Evolutionary conservation across 345 rosid species (phyloP).

Genomic region (Brassica incana): DNA sequence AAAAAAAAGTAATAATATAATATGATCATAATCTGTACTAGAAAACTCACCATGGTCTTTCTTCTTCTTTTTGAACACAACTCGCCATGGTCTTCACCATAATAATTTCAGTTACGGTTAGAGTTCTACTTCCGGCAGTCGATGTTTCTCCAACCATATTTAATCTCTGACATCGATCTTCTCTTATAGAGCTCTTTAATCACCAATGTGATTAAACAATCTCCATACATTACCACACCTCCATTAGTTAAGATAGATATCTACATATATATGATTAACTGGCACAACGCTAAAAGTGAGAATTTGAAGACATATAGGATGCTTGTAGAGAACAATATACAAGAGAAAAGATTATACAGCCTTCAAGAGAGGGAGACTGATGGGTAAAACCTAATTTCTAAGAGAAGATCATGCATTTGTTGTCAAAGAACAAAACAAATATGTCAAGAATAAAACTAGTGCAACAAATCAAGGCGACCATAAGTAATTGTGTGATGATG

Average conservation of each 20-base stretch:
- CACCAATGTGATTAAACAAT: neutral
- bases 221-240: neutral
- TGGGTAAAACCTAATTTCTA: neutral
- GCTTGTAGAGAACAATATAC: neutral
- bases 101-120: neutral
- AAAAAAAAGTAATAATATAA: neutral
- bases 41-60: neutral
- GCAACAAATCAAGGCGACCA: neutral
- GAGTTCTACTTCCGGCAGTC: neutral
- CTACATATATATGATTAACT: neutral
- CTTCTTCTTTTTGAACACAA: too few species aligned
- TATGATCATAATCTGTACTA: neutral
- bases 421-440: neutral
- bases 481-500: neutral
- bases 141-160: neutral
- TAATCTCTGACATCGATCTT: neutral
- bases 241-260: neutral
- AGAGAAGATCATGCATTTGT: neutral
- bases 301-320: neutral
- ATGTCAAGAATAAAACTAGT: neutral
- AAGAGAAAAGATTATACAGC: neutral
- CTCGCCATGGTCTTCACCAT: neutral
- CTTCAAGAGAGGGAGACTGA: neutral
- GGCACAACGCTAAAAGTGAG: neutral
- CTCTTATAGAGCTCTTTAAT: neutral